A percentile compares a stretch with the other conserved stretches of the same genome.
These are phyloP conservation scores for Kluyveromyces marxianus DNA, from an alignment of 1,139 yeast species.

Conservation along the genomic window DNA sequence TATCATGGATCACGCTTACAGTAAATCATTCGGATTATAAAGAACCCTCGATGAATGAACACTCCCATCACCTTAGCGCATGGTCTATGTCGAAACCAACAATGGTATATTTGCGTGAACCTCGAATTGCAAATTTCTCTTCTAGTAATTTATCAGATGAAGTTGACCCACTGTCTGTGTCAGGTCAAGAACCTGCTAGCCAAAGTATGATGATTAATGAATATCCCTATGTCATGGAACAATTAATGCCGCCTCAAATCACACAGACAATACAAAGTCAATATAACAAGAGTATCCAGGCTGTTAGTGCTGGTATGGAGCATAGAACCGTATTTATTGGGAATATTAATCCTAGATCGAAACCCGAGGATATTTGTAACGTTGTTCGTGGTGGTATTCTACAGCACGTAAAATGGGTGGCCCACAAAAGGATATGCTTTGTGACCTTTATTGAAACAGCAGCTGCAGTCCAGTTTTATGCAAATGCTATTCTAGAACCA, in stretches of 20 bases:
- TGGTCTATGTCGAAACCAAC: constrained; percentile 14
- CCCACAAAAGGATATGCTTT: constrained; percentile 77
- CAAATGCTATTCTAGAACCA: constrained; percentile 70
- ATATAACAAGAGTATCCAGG: constrained; percentile 64
- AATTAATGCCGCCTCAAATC: constrained; percentile 22
- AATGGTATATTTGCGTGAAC: constrained; percentile 1
- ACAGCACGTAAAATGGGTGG: constrained; percentile 62
- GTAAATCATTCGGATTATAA: constrained; percentile 13
- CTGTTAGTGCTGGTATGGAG: constrained; percentile 66
- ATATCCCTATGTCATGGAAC: constrained; percentile 15
- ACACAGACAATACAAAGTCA: constrained; percentile 47
- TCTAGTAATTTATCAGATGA: constrained; percentile 4
- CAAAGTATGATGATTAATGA: constrained; percentile 19
- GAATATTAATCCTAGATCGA: constrained; percentile 65
- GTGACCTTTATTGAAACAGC: constrained; percentile 73
- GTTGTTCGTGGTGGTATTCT: constrained; percentile 77
- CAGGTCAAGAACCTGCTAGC: constrained; percentile 10
- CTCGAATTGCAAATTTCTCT: constrained; percentile 2
- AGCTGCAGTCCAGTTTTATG: constrained; percentile 77
- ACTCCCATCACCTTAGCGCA: constrained; percentile 14
- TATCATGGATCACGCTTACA: constrained; percentile 8
- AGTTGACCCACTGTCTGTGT: background rate
- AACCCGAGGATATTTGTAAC: constrained; percentile 77
- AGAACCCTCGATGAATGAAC: constrained; percentile 11
- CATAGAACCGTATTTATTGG: constrained; percentile 75